Conservation (phyloP, 2,329 filamentous ascomycete species). For the Alternaria incomplexa region DNA sequence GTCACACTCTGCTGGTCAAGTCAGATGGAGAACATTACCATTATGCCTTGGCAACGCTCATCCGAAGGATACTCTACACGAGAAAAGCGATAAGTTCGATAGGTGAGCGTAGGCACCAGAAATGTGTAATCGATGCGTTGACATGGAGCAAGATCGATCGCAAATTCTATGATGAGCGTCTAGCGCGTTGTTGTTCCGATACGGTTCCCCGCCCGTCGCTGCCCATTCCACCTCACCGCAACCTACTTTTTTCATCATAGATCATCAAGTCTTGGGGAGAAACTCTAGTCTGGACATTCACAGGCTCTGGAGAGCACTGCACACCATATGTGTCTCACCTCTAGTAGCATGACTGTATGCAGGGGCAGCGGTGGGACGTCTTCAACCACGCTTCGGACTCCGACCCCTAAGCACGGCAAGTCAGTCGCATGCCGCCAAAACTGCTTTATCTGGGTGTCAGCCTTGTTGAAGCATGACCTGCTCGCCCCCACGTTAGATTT, state of each 20-base stretch:
- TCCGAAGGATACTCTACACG: not conserved
- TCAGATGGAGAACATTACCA: not conserved
- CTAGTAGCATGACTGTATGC: not conserved
- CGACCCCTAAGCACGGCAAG: not conserved
- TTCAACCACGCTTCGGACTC: conserved; percentile 1
- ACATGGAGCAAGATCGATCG: not conserved
- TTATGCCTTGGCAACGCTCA: not conserved
- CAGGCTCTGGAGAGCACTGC: not conserved
- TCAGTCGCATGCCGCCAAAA: not conserved
- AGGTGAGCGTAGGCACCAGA: not conserved
- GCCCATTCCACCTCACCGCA: not conserved
- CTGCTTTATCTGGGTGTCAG: not conserved
- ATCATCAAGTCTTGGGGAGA: not conserved
- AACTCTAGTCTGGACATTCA: not conserved
- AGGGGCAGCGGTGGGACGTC: not conserved
- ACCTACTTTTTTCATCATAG: not conserved
- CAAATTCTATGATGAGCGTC: not conserved
- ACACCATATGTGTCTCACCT: not conserved
- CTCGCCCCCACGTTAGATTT: not conserved
- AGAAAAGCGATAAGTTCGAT: not conserved
- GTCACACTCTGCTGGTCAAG: not conserved
- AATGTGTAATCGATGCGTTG: not conserved
- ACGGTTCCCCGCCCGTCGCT: conserved; percentile 8
- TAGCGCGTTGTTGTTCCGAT: conserved; percentile 1
- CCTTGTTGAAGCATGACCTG: not conserved